A percentile compares a stretch with the other conserved stretches of the same genome.
These are phyloP conservation scores for Stephanodiscus minutulus DNA, from an alignment of 108 stramenopile genomes.

Conservation along the genomic window DNA sequence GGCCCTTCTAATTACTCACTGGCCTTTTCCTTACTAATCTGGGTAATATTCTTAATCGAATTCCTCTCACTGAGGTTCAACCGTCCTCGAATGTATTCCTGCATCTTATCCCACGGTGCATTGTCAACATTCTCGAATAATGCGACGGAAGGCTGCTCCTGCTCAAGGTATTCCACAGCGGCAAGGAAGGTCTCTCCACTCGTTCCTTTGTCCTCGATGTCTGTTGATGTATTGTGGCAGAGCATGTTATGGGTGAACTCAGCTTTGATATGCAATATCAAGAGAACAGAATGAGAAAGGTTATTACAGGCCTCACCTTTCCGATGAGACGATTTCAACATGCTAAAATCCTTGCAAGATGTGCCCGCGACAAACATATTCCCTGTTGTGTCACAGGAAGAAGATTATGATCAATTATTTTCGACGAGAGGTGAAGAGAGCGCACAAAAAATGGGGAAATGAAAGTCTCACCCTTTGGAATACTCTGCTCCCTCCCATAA, in stretches of 20 bases:
- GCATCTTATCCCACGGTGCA: constrained; percentile 74
- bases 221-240: constrained; percentile 10
- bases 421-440: neutral
- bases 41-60: constrained; percentile 47
- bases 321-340: constrained; percentile 56
- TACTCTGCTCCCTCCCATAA: constrained; percentile 52
- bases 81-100: constrained; percentile 69
- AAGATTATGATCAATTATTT: neutral
- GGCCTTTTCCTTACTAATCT: constrained; percentile 22
- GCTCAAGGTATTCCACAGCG: constrained; percentile 60
- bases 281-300: neutral
- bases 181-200: constrained; percentile 78
- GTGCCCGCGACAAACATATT: constrained; percentile 81
- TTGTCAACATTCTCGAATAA: constrained; percentile 79
- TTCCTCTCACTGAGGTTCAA: constrained; percentile 38
- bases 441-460: neutral
- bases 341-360: constrained; percentile 75
- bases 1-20: constrained; percentile 2
- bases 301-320: constrained; percentile 16
- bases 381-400: constrained; percentile 3
- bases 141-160: constrained; percentile 52
- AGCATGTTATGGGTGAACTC: neutral
- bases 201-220: constrained; percentile 78
- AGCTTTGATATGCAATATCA: neutral
- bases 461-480: constrained; percentile 48